Evolutionary conservation across 352 stramenopile species (phyloP), one percentile per base, ranked within the genome.

Genomic region (Pythium vanterpoolii): DNA sequence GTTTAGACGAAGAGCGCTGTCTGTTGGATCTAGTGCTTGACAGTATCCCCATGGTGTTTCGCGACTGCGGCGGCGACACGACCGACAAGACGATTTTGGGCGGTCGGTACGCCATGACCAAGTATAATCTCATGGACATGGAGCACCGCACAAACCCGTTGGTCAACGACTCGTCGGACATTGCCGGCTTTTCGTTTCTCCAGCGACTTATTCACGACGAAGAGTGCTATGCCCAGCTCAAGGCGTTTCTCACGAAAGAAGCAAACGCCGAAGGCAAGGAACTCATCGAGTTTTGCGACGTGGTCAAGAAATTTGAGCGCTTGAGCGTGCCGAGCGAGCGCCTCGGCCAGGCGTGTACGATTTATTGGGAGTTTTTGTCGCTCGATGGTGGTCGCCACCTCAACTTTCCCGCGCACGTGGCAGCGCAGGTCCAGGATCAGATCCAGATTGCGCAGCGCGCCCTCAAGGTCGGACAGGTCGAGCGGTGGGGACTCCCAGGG

Each of bases 191-290:
- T 60, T 91, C 81, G 27, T 95, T 95, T 58, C 54, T 95, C n/a
- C 83, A 95, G 69, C 80, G 86, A 0, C 68, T 95, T 1, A 87
- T 95, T 51, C 86, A 95, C 51, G 86, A 95, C 45, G 86, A 95
- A 76, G 86, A 95, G 47, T 95, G 86, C 60, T 95, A 93, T 38
- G 73, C 80, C 18, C 83, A 92, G 56, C 69, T 93, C 9, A 93
- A 93, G 47, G 64, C 59, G 5, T 93, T 93, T 40, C 33, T 95
- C 21, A 52, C 66, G 3, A 93, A 92, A 48, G 76, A 92, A 9
- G 72, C 75, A 7, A 66, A 23, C 19, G 27, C 57, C 1, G 62
- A 76, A 27, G 78, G 77, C 9, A 92, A 89, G 49, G 81, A 89
- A 23, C 46, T 90, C 28, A 62, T 92, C 42, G 83, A 93, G 8